These are phyloP conservation scores for Bromus sterilis DNA, from an alignment of 176 grass and related monocot genomes.

Conservation along the genomic window DNA sequence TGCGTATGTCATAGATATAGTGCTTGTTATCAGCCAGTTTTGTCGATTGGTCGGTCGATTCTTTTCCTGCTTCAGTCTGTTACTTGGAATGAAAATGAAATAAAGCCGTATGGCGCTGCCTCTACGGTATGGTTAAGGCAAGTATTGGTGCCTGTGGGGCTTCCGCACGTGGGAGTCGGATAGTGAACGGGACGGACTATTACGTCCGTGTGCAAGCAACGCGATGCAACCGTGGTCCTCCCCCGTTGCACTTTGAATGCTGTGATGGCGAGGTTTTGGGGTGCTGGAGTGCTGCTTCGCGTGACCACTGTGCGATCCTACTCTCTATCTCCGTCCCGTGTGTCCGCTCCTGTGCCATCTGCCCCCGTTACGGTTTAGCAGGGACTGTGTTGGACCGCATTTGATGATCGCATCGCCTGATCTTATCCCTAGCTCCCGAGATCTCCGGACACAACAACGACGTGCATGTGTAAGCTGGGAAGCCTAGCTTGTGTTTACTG, in stretches of 20 bases:
- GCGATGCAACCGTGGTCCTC: slow-evolving; percentile 19
- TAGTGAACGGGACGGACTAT: slow-evolving; percentile 11
- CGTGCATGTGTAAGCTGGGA: neutral
- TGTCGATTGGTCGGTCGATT: too few relatives aligned
- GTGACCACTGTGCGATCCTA: neutral
- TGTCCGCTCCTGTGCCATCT: neutral
- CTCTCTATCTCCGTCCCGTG: neutral
- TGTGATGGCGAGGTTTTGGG: slow-evolving; percentile 13
- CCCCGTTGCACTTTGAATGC: slow-evolving; percentile 32
- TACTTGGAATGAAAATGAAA: too few relatives aligned
- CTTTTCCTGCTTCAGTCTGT: too few relatives aligned
- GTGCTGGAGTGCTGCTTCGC: neutral
- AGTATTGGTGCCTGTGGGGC: neutral
- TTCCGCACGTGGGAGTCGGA: slow-evolving; percentile 30
- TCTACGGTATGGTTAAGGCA: neutral
- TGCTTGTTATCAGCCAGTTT: too few relatives aligned
- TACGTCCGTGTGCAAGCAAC: neutral
- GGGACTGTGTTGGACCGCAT: too few relatives aligned
- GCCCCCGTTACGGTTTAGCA: neutral
- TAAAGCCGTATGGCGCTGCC: neutral
- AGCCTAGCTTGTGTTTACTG: neutral
- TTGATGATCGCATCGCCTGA: neutral
- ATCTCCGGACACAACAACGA: neutral
- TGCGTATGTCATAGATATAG: too few relatives aligned
- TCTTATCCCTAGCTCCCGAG: neutral